Conservation (phyloP, 2,329 filamentous ascomycete genomes). For the Pseudophaeomoniella oleicola region DNA sequence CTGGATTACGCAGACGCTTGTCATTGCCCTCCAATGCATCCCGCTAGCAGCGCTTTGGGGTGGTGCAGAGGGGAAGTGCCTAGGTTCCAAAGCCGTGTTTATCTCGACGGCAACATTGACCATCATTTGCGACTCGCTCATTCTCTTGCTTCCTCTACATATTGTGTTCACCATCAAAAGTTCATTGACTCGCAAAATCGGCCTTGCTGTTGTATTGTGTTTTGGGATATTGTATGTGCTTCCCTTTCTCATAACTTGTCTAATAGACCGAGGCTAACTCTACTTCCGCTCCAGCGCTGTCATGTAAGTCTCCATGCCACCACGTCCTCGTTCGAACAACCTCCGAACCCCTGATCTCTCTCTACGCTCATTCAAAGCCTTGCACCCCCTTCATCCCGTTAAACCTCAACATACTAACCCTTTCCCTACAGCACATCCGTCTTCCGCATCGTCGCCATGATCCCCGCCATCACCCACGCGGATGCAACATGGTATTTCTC, state of each 20-base stretch:
- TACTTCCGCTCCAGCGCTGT: neutral
- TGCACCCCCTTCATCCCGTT: no score
- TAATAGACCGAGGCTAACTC: neutral
- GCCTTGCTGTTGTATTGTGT: slow-evolving; percentile 6
- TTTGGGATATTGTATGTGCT: slow-evolving; percentile 9
- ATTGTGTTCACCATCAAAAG: slow-evolving; percentile 8
- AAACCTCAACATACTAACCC: no score
- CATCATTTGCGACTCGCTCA: slow-evolving; percentile 10
- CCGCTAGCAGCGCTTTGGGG: slow-evolving; percentile 9
- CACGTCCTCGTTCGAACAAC: no score
- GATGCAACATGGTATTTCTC: slow-evolving; percentile 12
- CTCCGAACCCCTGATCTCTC: no score
- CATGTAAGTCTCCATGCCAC: neutral
- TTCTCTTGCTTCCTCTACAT: slow-evolving; percentile 8
- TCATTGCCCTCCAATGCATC: slow-evolving; percentile 12
- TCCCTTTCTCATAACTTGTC: neutral
- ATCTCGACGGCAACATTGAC: slow-evolving; percentile 8
- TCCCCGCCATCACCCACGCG: slow-evolving; percentile 6
- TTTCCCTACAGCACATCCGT: slow-evolving; percentile 7
- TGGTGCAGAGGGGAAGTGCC: slow-evolving; percentile 5
- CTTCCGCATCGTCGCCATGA: slow-evolving; percentile 10
- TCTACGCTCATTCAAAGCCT: no score
- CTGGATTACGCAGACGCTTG: slow-evolving; percentile 8
- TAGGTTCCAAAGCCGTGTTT: slow-evolving; percentile 7
- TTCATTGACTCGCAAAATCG: slow-evolving; percentile 6